A percentile compares a stretch with the other conserved stretches of the same genome.
phyloP scores from a whole-genome alignment of 1,284 basidiomycete genomes.

The Vanrija humicola region DNA sequence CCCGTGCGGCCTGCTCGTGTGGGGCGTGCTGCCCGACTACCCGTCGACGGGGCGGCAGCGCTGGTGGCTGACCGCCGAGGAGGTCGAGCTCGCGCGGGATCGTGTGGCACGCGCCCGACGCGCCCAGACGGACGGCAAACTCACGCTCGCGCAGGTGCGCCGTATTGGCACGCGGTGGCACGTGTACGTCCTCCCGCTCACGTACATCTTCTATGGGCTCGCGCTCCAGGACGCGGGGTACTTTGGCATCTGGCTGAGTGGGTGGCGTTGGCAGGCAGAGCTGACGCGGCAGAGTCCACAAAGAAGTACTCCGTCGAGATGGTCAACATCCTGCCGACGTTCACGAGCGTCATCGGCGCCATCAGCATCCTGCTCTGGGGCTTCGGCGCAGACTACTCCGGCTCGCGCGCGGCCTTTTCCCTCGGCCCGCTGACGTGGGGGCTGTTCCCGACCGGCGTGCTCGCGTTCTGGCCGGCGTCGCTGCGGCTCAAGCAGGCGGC shows the following conservation, averaged over 20 bases:
- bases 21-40: constrained; percentile 42
- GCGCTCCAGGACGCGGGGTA: constrained; percentile 12
- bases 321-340: too few species aligned
- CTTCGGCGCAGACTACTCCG: constrained; percentile 16
- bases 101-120: constrained; percentile 4
- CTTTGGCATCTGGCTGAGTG: constrained; percentile 16
- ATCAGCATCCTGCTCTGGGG: constrained; percentile 28
- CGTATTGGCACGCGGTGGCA: constrained; percentile 23
- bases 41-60: constrained; percentile 44
- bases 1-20: constrained; percentile 24
- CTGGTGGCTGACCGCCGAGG: constrained; percentile 41
- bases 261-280: not conserved
- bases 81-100: constrained; percentile 23
- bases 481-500: constrained; percentile 21
- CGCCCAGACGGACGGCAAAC: not conserved
- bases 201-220: not conserved
- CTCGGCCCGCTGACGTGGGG: constrained; percentile 12
- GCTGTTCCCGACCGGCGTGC: constrained; percentile 36
- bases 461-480: constrained; percentile 23
- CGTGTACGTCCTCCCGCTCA: constrained; percentile 22
- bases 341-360: constrained; percentile 3
- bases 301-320: constrained; percentile 12
- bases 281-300: too few species aligned
- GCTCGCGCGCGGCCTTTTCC: constrained; percentile 11
- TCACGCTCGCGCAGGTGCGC: constrained; percentile 16